phyloP scores from a whole-genome alignment of 306 rosid genomes.

The Medicago arabica region DNA sequence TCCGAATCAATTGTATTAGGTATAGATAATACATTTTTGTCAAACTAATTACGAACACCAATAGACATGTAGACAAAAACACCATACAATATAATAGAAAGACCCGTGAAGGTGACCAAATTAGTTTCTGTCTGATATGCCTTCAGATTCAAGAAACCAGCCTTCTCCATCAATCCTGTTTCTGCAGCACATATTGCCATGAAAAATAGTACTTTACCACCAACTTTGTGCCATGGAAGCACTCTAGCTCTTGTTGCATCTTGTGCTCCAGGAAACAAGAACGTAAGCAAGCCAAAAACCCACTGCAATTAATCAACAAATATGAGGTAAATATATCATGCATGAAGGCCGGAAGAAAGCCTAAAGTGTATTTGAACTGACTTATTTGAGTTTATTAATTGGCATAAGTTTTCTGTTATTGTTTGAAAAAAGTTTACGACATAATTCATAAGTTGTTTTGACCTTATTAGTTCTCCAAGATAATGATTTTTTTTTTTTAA shows the following conservation, averaged over 20 bases:
- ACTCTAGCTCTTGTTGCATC: not conserved
- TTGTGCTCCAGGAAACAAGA: conserved; percentile 55
- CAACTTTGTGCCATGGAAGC: conserved; percentile 65
- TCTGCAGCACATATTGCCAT: conserved; percentile 79
- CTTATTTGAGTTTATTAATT: too few species aligned
- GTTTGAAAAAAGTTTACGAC: too few species aligned
- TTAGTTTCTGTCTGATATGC: conserved; percentile 36
- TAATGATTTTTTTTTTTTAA: too few species aligned
- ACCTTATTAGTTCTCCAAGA: too few species aligned
- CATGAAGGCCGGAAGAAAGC: too few species aligned
- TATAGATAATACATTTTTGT: too few species aligned
- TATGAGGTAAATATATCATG: too few species aligned
- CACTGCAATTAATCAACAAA: conserved; percentile 55
- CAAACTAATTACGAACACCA: not conserved
- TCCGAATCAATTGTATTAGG: too few species aligned
- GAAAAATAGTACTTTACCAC: conserved; percentile 66
- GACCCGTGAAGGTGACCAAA: conserved; percentile 67
- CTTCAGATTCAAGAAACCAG: conserved; percentile 34
- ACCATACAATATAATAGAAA: conserved; percentile 76
- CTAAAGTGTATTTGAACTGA: too few species aligned
- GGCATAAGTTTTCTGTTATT: too few species aligned
- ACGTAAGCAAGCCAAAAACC: conserved; percentile 63
- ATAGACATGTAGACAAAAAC: conserved; percentile 64
- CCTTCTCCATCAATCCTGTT: conserved; percentile 80
- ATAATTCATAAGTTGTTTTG: too few species aligned